Conservation (phyloP, 805 yeast species). For the Candida silvatica region DNA sequence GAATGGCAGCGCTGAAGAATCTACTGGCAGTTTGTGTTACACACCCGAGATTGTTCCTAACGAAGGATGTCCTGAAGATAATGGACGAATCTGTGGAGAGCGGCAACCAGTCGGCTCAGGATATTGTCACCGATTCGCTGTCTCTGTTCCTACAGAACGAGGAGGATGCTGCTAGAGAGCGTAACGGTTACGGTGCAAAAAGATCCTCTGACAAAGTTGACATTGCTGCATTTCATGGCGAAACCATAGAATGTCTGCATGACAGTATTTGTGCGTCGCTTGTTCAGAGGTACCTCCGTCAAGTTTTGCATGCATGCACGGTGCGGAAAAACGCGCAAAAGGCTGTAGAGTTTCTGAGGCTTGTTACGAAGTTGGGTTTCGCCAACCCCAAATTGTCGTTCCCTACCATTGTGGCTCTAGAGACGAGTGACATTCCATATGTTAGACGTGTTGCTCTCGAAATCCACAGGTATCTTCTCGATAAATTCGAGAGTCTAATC, state of each 20-base stretch:
- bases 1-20: slow-evolving; percentile 48
- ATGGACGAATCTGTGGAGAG: slow-evolving; percentile 40
- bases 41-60: slow-evolving; percentile 59
- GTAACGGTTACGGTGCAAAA: slow-evolving; percentile 28
- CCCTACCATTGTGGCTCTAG: slow-evolving; percentile 63
- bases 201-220: slow-evolving; percentile 23
- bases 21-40: slow-evolving; percentile 50
- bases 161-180: slow-evolving; percentile 35
- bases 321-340: slow-evolving; percentile 32
- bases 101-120: slow-evolving; percentile 9
- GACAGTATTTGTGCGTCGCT: slow-evolving; percentile 73
- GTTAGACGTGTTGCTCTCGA: slow-evolving; percentile 41
- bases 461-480: slow-evolving; percentile 47
- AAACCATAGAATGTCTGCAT: slow-evolving; percentile 35
- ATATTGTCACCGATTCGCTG: slow-evolving; percentile 48
- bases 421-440: slow-evolving; percentile 37
- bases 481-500: slow-evolving; percentile 63
- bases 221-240: slow-evolving; percentile 46
- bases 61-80: slow-evolving; percentile 41
- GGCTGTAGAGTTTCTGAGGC: slow-evolving; percentile 46
- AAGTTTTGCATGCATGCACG: slow-evolving; percentile 41
- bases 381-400: slow-evolving; percentile 67
- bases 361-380: slow-evolving; percentile 56
- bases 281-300: slow-evolving; percentile 50
- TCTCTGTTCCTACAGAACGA: slow-evolving; percentile 49